A percentile compares a stretch with the other conserved stretches of the same genome.
Conservation (phyloP, 2,329 filamentous ascomycete species). For the Neonectria ditissima region DNA sequence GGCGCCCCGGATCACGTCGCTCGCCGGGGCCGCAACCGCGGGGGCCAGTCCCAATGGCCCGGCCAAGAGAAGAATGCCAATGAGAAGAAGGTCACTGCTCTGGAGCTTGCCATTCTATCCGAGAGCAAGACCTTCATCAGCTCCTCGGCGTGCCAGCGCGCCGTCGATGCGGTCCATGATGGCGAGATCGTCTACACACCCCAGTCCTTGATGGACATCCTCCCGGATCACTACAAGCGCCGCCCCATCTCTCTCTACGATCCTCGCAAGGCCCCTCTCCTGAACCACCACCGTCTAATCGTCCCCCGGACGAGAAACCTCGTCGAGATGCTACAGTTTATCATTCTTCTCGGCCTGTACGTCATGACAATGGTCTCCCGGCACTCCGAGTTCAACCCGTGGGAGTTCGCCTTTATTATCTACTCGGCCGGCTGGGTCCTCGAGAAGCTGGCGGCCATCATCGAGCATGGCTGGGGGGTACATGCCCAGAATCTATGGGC, state of each 20-base stretch:
- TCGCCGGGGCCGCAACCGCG: conserved; percentile 54
- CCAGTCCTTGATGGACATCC: conserved; percentile 76
- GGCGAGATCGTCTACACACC: conserved; percentile 79
- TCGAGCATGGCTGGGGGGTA: conserved; percentile 75
- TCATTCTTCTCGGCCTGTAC: conserved; percentile 72
- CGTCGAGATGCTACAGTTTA: conserved; percentile 74
- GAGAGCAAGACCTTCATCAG: conserved; percentile 77
- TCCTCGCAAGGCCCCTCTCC: conserved; percentile 71
- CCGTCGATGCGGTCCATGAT: conserved; percentile 77
- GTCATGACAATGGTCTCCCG: conserved; percentile 72
- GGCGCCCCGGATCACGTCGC: conserved; percentile 72
- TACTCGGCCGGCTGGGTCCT: conserved; percentile 77
- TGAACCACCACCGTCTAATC: conserved; percentile 79
- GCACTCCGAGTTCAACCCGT: conserved; percentile 58
- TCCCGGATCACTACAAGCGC: conserved; percentile 79
- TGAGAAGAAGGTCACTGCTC: conserved; percentile 71
- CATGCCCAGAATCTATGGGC: conserved; percentile 82
- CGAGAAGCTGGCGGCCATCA: conserved; percentile 73
- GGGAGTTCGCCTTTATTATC: conserved; percentile 71
- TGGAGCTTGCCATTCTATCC: conserved; percentile 79
- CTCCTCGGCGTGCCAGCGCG: conserved; percentile 74
- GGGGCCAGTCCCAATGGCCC: conserved; percentile 51
- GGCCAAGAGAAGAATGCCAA: conserved; percentile 54
- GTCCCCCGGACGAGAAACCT: conserved; percentile 76
- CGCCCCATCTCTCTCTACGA: conserved; percentile 78